Base-by-base conservation (phyloP, 345 rosid genomes). In the Populus pruinosa region DNA sequence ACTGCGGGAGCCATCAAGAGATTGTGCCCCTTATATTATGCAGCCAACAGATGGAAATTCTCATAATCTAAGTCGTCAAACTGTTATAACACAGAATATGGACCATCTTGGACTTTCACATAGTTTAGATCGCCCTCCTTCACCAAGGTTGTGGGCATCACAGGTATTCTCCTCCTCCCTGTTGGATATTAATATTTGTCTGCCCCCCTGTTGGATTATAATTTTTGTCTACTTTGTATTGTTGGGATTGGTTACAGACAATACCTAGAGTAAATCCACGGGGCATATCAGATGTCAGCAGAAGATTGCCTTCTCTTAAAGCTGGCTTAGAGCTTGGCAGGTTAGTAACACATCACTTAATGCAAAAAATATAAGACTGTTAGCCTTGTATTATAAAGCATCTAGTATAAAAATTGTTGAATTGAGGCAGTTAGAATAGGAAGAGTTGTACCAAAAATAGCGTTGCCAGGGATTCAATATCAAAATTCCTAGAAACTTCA, bases 101-200 rank as follows among this genome's bases (percentile, higher is more conserved):
- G 95, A 92, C 81, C 90, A 75, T 78, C 82, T 79, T 71, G 91
- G 89, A 81, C 70, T 70, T 70, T 76, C 93, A 81, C 86, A 77
- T 78, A 82, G 83, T 82, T 82, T 84, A 70, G 87, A 89, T 80
- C 81, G 65, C 53, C 78, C 82, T 74, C 80, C 59, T 21, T 77
- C 95, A 77, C 89, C 92, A 39, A 87, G 86, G 78, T 72, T 78
- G 16, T 89, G 97, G 96, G 75, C 89, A 67, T 89, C 94, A 75
- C 84, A 83, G 89, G 97, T 90, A 85, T 61, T 56, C 68, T 83
- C 82, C 78, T 76, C 64, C 67, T 73, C 76, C 71, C 71, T 76
- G 74, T 16, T 41, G 44, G 21, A 56, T 56, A 29, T 76, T 35
- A 72, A 61, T 75, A 2, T 20, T 20, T 43, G 69, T 43, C 44